Conservation (phyloP, 2,329 filamentous ascomycete species). For the Claviceps quebecensis region DNA sequence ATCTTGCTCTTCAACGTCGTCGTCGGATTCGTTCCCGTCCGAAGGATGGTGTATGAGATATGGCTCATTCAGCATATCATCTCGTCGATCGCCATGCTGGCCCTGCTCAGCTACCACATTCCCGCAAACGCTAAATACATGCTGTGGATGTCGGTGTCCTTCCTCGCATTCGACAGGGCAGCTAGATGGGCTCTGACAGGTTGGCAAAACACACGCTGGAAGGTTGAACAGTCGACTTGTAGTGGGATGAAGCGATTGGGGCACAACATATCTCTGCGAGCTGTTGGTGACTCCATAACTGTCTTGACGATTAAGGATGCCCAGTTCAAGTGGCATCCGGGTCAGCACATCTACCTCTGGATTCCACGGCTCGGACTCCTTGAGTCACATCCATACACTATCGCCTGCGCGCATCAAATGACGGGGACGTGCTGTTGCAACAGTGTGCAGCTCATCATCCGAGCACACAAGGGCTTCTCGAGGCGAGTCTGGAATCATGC, state of each 20-base stretch:
- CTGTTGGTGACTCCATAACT: constrained; percentile 37
- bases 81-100: constrained; percentile 47
- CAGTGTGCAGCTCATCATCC: constrained; percentile 44
- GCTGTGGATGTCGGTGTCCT: constrained; percentile 50
- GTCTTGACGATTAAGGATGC: constrained; percentile 46
- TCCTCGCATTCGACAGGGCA: constrained; percentile 49
- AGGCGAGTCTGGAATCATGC: constrained; percentile 36
- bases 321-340: constrained; percentile 43
- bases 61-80: constrained; percentile 56
- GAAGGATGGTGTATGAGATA: constrained; percentile 53
- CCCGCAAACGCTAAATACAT: constrained; percentile 45
- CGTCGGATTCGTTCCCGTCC: constrained; percentile 47
- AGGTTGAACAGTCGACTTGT: constrained; percentile 26
- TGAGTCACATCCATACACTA: constrained; percentile 48
- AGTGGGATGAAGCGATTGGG: constrained; percentile 35
- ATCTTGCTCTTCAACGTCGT: constrained; percentile 52
- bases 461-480: constrained; percentile 43
- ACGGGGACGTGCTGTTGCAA: constrained; percentile 41
- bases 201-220: constrained; percentile 38
- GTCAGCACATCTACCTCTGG: constrained; percentile 49
- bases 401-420: constrained; percentile 39
- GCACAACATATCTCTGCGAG: constrained; percentile 34
- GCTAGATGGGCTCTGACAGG: constrained; percentile 33
- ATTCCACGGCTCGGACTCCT: constrained; percentile 37
- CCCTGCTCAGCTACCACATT: constrained; percentile 49